phyloP scores from a whole-genome alignment of 176 grass and related monocot species.

The Guadua angustifolia region DNA sequence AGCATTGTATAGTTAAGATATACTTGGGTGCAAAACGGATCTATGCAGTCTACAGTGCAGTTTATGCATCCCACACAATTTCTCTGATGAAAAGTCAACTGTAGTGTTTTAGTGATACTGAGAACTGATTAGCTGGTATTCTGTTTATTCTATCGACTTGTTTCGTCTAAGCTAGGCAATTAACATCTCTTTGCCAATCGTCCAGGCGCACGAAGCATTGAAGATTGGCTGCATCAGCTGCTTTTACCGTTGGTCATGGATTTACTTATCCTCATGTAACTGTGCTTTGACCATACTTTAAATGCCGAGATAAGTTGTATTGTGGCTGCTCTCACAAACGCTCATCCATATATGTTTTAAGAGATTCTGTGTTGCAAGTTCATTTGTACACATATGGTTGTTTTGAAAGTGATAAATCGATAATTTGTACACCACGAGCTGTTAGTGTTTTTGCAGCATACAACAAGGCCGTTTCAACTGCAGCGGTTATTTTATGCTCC shows the following conservation, averaged over 20 bases:
- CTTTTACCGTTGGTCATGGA: constrained; percentile 30
- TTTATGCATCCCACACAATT: not conserved
- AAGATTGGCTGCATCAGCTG: constrained; percentile 27
- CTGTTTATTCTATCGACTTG: not conserved
- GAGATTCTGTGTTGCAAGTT: constrained; percentile 25
- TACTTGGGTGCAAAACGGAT: not conserved
- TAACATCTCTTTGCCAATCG: not conserved
- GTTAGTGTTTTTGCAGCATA: not conserved
- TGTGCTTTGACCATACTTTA: constrained; percentile 35
- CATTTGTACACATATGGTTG: not conserved
- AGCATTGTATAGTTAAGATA: not conserved
- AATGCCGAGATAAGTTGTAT: constrained; percentile 39
- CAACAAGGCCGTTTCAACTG: not conserved
- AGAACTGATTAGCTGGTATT: not conserved
- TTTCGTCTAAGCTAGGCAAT: not conserved
- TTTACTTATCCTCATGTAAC: constrained; percentile 44
- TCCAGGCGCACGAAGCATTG: constrained; percentile 34
- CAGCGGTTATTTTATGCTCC: not conserved
- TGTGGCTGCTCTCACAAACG: constrained; percentile 29
- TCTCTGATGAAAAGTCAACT: not conserved
- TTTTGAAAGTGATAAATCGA: not conserved
- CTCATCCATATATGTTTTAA: constrained; percentile 24
- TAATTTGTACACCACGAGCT: not conserved
- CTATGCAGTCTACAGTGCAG: not conserved
- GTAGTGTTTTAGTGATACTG: not conserved